Percentiles rank a stretch among this genome's conserved stretches.
phyloP scores from a whole-genome alignment of 1,284 basidiomycete species.

The Ceratobasidium sp. region DNA sequence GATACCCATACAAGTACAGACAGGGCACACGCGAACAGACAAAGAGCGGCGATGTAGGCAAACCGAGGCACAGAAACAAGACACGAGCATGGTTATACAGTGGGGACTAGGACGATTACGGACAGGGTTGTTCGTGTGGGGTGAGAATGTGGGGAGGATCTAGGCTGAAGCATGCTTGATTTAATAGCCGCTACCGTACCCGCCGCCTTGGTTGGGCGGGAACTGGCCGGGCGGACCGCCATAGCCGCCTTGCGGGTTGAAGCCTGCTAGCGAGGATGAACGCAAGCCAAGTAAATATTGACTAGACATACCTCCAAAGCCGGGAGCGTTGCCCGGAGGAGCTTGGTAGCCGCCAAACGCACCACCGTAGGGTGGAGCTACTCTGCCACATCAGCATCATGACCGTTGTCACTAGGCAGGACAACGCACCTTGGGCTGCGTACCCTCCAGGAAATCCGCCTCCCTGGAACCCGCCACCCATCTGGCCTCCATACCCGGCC shows the following conservation, averaged over 20 bases:
- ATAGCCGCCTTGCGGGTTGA: background rate
- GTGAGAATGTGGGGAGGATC: background rate
- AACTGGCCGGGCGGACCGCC: slow-evolving; percentile 12
- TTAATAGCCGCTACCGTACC: slow-evolving; percentile 6
- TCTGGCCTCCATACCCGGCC: background rate
- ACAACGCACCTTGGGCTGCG: slow-evolving; percentile 6
- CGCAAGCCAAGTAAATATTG: background rate
- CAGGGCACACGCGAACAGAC: slow-evolving; percentile 8
- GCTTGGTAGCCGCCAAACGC: slow-evolving; percentile 27
- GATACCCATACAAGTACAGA: slow-evolving; percentile 17
- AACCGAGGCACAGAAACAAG: background rate
- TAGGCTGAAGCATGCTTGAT: background rate
- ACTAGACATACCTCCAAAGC: slow-evolving; percentile 2
- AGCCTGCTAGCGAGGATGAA: background rate
- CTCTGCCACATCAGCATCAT: background rate
- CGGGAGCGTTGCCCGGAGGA: background rate
- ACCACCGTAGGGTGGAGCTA: slow-evolving; percentile 10
- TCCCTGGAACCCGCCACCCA: background rate
- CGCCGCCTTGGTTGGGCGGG: slow-evolving; percentile 30
- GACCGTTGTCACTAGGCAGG: background rate
- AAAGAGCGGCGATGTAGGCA: slow-evolving; percentile 16
- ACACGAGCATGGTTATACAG: slow-evolving; percentile 10
- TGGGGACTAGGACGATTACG: background rate
- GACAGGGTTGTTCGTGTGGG: slow-evolving; percentile 1
- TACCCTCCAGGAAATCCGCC: slow-evolving; percentile 22